phyloP scores from a whole-genome alignment of 2,329 filamentous ascomycete genomes.

The Aspergillus sp. region DNA sequence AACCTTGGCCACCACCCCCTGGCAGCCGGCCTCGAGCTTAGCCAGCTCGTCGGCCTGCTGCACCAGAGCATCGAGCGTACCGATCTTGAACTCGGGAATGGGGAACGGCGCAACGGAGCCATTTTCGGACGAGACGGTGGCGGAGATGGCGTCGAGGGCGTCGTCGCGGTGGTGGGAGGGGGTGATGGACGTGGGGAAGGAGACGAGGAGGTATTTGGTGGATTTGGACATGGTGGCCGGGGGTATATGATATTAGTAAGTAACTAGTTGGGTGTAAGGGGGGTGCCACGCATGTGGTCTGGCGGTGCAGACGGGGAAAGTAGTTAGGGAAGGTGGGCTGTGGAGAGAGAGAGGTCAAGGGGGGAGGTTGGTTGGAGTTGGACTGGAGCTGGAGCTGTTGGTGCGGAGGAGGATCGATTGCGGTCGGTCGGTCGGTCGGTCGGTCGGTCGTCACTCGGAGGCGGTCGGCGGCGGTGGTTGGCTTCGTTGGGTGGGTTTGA shows the following conservation, averaged over 20 bases:
- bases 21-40: conserved; percentile 80
- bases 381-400: conserved; percentile 3
- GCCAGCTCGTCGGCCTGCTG: conserved; percentile 93
- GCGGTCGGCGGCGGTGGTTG: conserved; percentile 3
- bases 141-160: conserved; percentile 73
- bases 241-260: not conserved
- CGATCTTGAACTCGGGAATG: conserved; percentile 96
- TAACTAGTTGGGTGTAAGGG: not conserved
- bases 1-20: conserved; percentile 83
- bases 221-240: conserved; percentile 44
- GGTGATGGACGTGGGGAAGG: conserved; percentile 83
- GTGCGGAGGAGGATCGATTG: not conserved
- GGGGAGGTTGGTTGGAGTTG: not conserved
- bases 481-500: too few relatives aligned
- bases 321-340: not conserved
- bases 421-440: conserved; percentile 5
- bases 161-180: conserved; percentile 78
- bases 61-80: conserved; percentile 89
- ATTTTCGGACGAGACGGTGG: conserved; percentile 72
- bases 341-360: not conserved
- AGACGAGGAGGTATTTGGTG: conserved; percentile 80
- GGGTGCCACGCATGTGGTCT: conserved; percentile 2
- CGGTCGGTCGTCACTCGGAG: conserved; percentile 6
- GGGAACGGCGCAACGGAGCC: conserved; percentile 75
- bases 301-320: not conserved